Evolutionary conservation across 1,139 yeast genomes (phyloP).

Genomic region (Geotrichum siamense): DNA sequence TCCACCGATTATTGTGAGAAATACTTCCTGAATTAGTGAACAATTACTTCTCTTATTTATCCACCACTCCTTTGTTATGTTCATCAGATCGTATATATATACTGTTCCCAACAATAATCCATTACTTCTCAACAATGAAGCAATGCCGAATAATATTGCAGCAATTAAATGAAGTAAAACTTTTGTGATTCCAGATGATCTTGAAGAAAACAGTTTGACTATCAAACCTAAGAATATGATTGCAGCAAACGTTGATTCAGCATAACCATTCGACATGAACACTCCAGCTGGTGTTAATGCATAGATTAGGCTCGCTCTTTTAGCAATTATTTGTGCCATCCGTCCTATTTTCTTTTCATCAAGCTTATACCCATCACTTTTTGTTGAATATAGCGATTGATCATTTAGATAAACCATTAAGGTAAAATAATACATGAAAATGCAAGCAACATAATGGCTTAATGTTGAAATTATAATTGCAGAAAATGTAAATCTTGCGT

Average conservation of each 20-base stretch:
- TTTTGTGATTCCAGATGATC: no score
- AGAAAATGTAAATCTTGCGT: conserved; percentile 39
- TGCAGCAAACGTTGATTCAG: conserved; percentile 70
- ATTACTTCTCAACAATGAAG: conserved; percentile 66
- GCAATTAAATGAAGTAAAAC: no score
- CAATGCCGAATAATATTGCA: conserved; percentile 51
- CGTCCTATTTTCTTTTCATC: conserved; percentile 11
- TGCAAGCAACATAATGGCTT: conserved; percentile 45
- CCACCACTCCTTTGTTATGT: conserved; percentile 19
- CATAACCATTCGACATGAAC: conserved; percentile 65
- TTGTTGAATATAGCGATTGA: conserved; percentile 12
- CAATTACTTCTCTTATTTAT: neutral
- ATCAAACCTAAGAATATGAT: conserved; percentile 54
- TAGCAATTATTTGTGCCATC: conserved; percentile 29
- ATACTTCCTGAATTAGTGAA: neutral
- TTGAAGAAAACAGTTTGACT: conserved; percentile 37
- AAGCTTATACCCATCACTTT: neutral
- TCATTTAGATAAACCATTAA: conserved; percentile 30
- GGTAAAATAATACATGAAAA: conserved; percentile 50
- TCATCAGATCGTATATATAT: conserved; percentile 49
- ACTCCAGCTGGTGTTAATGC: conserved; percentile 73
- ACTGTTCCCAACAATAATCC: conserved; percentile 64
- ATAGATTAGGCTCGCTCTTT: conserved; percentile 43
- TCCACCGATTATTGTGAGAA: conserved; percentile 45
- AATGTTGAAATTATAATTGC: conserved; percentile 47